phyloP scores from a whole-genome alignment of 2,329 filamentous ascomycete species.

The Didymosphaeria variabile region DNA sequence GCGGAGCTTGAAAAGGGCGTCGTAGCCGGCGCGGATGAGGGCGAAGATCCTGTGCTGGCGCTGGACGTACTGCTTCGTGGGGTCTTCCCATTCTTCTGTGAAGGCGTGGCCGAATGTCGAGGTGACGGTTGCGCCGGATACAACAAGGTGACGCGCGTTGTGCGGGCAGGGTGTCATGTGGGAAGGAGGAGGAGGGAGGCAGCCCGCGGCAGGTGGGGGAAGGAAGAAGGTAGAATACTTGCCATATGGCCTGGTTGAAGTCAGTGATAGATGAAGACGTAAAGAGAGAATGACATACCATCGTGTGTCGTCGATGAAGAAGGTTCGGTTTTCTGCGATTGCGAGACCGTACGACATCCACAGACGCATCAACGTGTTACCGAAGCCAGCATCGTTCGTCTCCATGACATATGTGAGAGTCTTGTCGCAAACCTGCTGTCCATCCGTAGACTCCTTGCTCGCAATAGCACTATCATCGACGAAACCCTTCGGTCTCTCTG shows the following conservation, averaged over 20 bases:
- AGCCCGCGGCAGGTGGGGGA: conserved; percentile 70
- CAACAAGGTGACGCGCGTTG: conserved; percentile 76
- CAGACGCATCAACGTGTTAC: conserved; percentile 77
- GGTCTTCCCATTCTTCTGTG: conserved; percentile 61
- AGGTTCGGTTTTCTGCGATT: conserved; percentile 74
- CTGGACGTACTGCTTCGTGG: conserved; percentile 59
- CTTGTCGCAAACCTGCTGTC: conserved; percentile 68
- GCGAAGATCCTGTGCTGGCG: conserved; percentile 70
- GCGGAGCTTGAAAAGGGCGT: conserved; percentile 76
- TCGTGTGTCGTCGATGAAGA: conserved; percentile 85
- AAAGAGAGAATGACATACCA: conserved; percentile 60
- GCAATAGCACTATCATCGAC: conserved; percentile 49
- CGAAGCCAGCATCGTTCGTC: conserved; percentile 76
- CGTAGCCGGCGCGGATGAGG: conserved; percentile 74
- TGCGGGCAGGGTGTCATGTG: conserved; percentile 83
- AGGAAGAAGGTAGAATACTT: conserved; percentile 77
- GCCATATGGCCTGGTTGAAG: conserved; percentile 70
- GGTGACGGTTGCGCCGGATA: conserved; percentile 72
- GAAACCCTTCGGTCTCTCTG: conserved; percentile 49
- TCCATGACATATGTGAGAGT: conserved; percentile 83
- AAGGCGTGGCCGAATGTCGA: conserved; percentile 71
- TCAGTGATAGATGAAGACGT: conserved; percentile 26
- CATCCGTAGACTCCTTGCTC: conserved; percentile 36
- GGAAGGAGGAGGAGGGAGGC: conserved; percentile 75
- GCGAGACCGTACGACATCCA: conserved; percentile 88